Percentiles rank a stretch among this genome's conserved stretches.
These are phyloP conservation scores for Astrothelium subdiscretum DNA, from an alignment of 495 filamentous ascomycete genomes.

Conservation along the genomic window DNA sequence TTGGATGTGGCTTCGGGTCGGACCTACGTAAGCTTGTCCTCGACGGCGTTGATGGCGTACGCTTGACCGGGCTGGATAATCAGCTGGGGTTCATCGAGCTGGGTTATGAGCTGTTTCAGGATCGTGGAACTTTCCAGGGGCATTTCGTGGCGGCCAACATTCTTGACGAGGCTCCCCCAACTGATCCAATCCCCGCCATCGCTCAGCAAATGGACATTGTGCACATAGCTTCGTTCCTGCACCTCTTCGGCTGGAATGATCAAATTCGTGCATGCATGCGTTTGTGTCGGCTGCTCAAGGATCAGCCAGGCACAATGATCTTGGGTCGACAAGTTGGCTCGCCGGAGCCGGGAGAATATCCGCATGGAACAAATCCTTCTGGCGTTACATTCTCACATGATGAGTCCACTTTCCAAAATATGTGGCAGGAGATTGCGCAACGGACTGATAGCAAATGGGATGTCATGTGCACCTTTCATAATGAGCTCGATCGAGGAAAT, in stretches of 20 bases:
- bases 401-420: no score
- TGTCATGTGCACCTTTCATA: no score
- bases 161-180: constrained; percentile 14
- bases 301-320: constrained; percentile 33
- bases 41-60: constrained; percentile 16
- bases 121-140: constrained; percentile 30
- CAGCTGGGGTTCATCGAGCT: constrained; percentile 31
- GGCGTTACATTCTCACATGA: no score
- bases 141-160: constrained; percentile 32
- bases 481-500: no score
- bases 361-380: no score
- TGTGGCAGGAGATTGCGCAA: no score
- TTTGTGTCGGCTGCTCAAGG: constrained; percentile 35
- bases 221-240: constrained; percentile 44
- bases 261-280: constrained; percentile 38
- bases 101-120: constrained; percentile 39
- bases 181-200: neutral
- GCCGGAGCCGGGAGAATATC: constrained; percentile 21
- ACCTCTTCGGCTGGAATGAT: constrained; percentile 44
- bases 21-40: constrained; percentile 25
- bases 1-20: constrained; percentile 29
- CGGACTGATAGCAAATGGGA: no score
- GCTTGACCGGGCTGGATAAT: constrained; percentile 33
- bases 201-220: constrained; percentile 40
- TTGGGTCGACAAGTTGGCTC: constrained; percentile 40